A percentile compares a stretch with the other conserved stretches of the same genome.
Conservation (phyloP, 805 yeast genomes). For the Saturnispora dispora region DNA sequence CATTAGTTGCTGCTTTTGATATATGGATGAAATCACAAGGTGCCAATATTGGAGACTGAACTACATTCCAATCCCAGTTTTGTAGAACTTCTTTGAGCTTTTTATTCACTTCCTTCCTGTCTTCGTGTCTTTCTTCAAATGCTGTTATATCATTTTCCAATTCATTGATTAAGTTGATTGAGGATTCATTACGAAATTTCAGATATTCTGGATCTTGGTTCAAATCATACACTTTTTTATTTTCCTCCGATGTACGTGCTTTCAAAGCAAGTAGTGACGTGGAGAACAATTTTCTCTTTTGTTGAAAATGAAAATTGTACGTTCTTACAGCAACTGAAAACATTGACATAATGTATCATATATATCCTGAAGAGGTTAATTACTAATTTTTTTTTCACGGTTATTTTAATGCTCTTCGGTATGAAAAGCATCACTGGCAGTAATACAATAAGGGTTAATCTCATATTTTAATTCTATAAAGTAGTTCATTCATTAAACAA, state of each 20-base stretch:
- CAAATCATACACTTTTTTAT: neutral
- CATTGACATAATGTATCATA: neutral
- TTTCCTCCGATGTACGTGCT: neutral
- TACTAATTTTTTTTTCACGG: neutral
- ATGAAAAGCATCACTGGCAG: neutral
- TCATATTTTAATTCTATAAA: neutral
- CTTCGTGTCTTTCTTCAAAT: constrained; percentile 1
- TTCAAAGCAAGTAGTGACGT: neutral
- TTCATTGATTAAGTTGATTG: neutral
- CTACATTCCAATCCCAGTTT: constrained; percentile 7
- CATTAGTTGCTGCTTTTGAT: neutral
- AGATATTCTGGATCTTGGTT: constrained; percentile 1
- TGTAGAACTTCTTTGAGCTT: constrained; percentile 2
- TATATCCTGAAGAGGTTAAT: neutral
- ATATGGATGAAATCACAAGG: constrained; percentile 9
- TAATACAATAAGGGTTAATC: neutral
- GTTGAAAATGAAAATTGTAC: neutral
- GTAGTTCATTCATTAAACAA: neutral
- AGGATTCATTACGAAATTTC: neutral
- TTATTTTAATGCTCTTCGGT: neutral
- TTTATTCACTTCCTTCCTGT: neutral
- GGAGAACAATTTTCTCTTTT: neutral
- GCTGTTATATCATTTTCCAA: neutral
- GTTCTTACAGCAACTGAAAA: neutral
- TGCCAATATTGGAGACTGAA: constrained; percentile 7